Conservation (phyloP, 1,284 basidiomycete genomes). For the Rhodotorula sp. region DNA sequence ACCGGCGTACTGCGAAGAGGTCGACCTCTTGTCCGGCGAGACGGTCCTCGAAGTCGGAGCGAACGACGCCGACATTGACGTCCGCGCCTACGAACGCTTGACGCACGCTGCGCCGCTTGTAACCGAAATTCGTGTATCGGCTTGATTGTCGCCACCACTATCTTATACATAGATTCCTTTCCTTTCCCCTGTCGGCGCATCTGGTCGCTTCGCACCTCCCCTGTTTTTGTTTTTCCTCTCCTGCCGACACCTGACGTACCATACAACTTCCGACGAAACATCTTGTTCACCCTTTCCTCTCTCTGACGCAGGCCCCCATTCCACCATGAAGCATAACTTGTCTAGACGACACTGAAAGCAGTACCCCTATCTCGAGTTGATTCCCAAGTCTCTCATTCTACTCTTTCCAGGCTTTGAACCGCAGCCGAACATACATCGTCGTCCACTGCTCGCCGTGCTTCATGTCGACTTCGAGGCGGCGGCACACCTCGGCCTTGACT, state of each 20-base stretch:
- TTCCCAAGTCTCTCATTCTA: slow-evolving; percentile 22
- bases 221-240: neutral
- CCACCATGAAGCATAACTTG: no score
- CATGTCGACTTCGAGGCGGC: slow-evolving; percentile 62
- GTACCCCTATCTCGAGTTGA: neutral
- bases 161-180: neutral
- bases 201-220: neutral
- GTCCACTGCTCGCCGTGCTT: slow-evolving; percentile 57
- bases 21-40: slow-evolving; percentile 8
- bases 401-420: slow-evolving; percentile 54
- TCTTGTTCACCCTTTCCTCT: no score
- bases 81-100: slow-evolving; percentile 6
- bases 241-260: neutral
- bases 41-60: slow-evolving; percentile 9
- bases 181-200: no score
- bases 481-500: slow-evolving; percentile 65
- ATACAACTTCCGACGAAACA: neutral
- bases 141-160: neutral
- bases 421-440: slow-evolving; percentile 68
- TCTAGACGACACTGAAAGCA: neutral
- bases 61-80: neutral
- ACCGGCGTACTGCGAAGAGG: slow-evolving; percentile 9
- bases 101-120: neutral
- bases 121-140: neutral
- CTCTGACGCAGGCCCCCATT: no score